Base-by-base conservation (phyloP, 441 rosid species). In the Biscutella laevigata region DNA sequence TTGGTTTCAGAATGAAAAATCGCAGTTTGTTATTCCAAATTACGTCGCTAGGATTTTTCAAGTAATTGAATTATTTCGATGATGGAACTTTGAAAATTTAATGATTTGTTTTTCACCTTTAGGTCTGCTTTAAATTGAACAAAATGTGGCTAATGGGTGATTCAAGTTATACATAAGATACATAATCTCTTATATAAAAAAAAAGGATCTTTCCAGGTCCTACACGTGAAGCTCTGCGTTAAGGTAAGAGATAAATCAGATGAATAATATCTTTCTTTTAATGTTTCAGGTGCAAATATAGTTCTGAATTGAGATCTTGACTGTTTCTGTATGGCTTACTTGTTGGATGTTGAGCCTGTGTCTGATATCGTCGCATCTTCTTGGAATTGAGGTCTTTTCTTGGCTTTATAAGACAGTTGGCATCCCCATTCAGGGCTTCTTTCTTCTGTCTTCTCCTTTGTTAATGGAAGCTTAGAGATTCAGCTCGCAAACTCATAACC, bases 391-490 rank as follows among this genome's bases (percentile, higher is more conserved):
- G 35, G 21, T 9, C 13, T 19, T 32, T 15, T 44, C 20, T 16
- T 14, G 20, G 20, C 20, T 17, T 17, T 17, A 17, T 17, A 17
- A 17, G 20, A 17, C 20, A 17, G 20, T 17, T 1, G 20, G 2
- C 20, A 17, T 17, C 3, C 20, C 20, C 20, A 17, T 39, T 28
- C 13, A 39, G 8, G 17, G 49, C 20, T 17, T 17, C 20, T 17
- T 17, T 17, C 49, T 13, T 43, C 10, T 4, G 7, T 17, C 6
- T 38, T 14, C 21, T 15, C 13, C 34, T 53, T 26, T 30, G 41
- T 55, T 37, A 51, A 28, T 57, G 55, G 41, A 28, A 44, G 52
- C 30, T 61, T 4, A 44, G 45, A 59, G 60, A 34, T 61, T 46
- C 27, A 68, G 33, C 61, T 6, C 10, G 34, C 37, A 38, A 44